Percentiles rank a stretch among this genome's conserved stretches.
Evolutionary conservation across 352 stramenopile species (phyloP).

Genomic region (Phytopythium sindhum): DNA sequence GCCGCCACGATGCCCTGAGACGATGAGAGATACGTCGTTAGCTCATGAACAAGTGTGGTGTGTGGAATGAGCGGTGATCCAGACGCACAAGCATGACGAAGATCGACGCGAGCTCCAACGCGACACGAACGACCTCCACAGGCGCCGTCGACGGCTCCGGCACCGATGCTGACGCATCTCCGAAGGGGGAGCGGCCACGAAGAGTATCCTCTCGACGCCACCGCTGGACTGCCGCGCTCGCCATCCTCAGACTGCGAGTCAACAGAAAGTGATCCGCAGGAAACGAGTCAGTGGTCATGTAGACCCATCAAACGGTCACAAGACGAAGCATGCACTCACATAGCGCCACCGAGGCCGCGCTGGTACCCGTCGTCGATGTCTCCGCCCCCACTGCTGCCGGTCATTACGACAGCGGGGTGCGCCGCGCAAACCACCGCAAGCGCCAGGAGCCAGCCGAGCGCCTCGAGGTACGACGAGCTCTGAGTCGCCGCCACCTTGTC

Average conservation of each 20-base stretch:
- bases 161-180: neutral
- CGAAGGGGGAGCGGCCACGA: neutral
- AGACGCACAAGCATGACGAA: slow-evolving; percentile 42
- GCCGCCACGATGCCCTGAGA: slow-evolving; percentile 50
- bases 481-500: slow-evolving; percentile 43
- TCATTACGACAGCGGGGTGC: neutral
- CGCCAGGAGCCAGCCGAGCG: slow-evolving; percentile 2
- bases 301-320: neutral
- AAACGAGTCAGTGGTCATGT: neutral
- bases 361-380: neutral
- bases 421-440: neutral
- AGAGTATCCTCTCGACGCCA: neutral
- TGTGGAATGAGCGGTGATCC: neutral
- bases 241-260: neutral
- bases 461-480: neutral
- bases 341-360: neutral
- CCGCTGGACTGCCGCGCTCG: slow-evolving; percentile 1
- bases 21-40: neutral
- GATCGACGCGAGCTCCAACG: slow-evolving; percentile 36
- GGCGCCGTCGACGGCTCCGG: neutral
- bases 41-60: neutral
- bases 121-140: slow-evolving; percentile 25
- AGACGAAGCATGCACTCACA: neutral
- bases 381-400: neutral
- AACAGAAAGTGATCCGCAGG: neutral